Base-by-base conservation (phyloP, 2,329 filamentous ascomycete genomes). In the Didymella segeticola region DNA sequence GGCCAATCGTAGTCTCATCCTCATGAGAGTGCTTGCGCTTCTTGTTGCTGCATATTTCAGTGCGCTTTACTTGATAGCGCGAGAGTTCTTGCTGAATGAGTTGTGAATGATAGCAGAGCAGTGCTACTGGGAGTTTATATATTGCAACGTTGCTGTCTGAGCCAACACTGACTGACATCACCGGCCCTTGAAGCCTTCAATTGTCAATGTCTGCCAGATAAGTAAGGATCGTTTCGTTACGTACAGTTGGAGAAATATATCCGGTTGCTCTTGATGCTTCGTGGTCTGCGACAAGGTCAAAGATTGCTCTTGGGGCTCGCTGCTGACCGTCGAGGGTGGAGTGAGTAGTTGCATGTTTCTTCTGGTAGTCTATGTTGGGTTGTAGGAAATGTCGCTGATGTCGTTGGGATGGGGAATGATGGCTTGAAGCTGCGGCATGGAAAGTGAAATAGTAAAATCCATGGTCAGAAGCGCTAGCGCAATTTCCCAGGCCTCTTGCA, bases 91-190 rank as follows among this genome's bases (percentile, higher is more conserved):
- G 15, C 22, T 33, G 37, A 27, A 64, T 57, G 30, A 45, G 56
- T 36, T 39, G 5, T 0, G 57, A 64, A 26, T 66, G 46, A 1
- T 34, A 34, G 20, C 38, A 27, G 17, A 66, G 52, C 5, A 64
- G 50, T 12, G 34, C 34, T 2, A 46, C 30, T 3, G 61, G 62
- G 1, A 64, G 54, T 0, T 38, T 48, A 15, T 59, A 63, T 10
- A 3, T 43, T 9, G 15, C n/a, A 9, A 14, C 25, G n/a, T 27
- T n/a, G 5, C 36, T 22, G 6, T 23, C 8, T 9, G 30, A 29
- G 26, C 58, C 56, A 9, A 64, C 39, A 2, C 45, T 27, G 19
- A 64, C 33, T 1, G 33, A 26, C 8, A 60, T 12, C 8, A 46
- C 37, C 11, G 38, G 41, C 1, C 61, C 63, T 39, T 53, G 45